These are phyloP conservation scores for Chrysoporthe puriensis DNA, from an alignment of 2,329 filamentous ascomycete species.

Conservation along the genomic window DNA sequence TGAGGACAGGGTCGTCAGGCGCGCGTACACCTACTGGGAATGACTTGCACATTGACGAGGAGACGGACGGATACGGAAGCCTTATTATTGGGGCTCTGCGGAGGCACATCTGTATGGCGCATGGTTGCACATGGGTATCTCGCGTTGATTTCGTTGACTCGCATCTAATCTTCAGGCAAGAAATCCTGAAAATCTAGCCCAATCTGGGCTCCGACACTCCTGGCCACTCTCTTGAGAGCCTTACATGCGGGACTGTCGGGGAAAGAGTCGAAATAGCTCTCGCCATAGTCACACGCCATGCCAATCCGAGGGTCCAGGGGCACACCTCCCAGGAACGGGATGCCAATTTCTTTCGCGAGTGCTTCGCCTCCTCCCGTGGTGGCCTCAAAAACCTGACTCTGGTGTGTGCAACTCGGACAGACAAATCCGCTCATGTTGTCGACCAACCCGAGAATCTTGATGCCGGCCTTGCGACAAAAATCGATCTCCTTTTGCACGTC, in stretches of 20 bases:
- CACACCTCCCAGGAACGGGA: slow-evolving; percentile 87
- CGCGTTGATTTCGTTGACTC: background rate
- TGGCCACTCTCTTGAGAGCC: slow-evolving; percentile 81
- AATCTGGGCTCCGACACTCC: slow-evolving; percentile 67
- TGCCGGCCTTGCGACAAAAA: slow-evolving; percentile 94
- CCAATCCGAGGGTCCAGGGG: slow-evolving; percentile 92
- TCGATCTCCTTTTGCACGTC: slow-evolving; percentile 98
- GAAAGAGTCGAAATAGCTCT: slow-evolving; percentile 94
- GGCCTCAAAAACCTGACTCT: slow-evolving; percentile 84
- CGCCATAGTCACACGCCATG: slow-evolving; percentile 95
- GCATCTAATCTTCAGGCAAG: slow-evolving; percentile 46
- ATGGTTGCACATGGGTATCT: slow-evolving; percentile 22
- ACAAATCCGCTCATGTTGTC: slow-evolving; percentile 99
- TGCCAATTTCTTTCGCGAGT: slow-evolving; percentile 81
- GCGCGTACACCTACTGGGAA: background rate
- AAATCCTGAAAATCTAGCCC: slow-evolving; percentile 63
- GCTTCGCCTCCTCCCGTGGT: slow-evolving; percentile 85
- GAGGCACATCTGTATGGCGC: slow-evolving; percentile 16
- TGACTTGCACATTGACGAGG: background rate
- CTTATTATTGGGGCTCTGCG: background rate
- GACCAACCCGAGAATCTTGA: slow-evolving; percentile 83
- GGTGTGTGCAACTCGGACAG: slow-evolving; percentile 85
- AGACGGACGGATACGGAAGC: background rate
- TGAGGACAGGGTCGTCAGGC: slow-evolving; percentile 23
- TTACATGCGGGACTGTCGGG: slow-evolving; percentile 89